Percentiles rank a stretch among this genome's conserved stretches.
Evolutionary conservation across 441 rosid species (phyloP).

Genomic region (Biscutella laevigata): DNA sequence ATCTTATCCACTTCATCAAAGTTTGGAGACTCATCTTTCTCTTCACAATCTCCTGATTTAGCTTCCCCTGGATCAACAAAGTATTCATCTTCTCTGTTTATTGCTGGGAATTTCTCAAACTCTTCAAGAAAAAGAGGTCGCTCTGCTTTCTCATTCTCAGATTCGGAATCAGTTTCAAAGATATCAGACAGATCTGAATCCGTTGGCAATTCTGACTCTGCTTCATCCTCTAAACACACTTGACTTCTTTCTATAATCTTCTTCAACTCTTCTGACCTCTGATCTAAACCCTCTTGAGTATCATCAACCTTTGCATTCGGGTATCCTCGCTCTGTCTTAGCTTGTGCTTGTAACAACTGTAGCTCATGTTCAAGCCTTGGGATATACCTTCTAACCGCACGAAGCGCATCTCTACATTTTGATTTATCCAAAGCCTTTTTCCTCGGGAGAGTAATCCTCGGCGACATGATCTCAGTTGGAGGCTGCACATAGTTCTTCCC

Average conservation of each 20-base stretch:
- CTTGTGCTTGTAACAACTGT: constrained; percentile 55
- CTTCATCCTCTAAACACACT: constrained; percentile 35
- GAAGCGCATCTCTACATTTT: constrained; percentile 70
- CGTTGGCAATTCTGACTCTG: constrained; percentile 34
- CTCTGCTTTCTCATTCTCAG: constrained; percentile 36
- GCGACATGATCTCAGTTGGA: constrained; percentile 93
- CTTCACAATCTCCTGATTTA: constrained; percentile 22
- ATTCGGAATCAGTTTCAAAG: constrained; percentile 69
- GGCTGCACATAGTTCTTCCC: constrained; percentile 94
- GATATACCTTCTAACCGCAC: constrained; percentile 61
- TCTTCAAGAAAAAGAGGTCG: constrained; percentile 56
- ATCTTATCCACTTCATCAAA: constrained; percentile 76
- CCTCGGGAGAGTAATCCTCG: constrained; percentile 74
- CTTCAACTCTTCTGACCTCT: constrained; percentile 41
- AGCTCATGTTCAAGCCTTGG: constrained; percentile 85
- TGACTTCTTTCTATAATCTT: constrained; percentile 38
- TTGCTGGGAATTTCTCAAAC: constrained; percentile 59
- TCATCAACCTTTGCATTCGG: constrained; percentile 3
- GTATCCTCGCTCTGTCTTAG: constrained; percentile 26
- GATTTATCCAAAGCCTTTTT: constrained; percentile 93
- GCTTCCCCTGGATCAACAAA: constrained; percentile 38
- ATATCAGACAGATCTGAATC: constrained; percentile 80
- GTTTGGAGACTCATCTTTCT: constrained; percentile 38
- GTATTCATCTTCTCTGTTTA: constrained; percentile 39
- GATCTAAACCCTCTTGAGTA: constrained; percentile 18